Evolutionary conservation across 192 early-diverging fungal species (phyloP).

Genomic region (Chytriomyces hyalinus): DNA sequence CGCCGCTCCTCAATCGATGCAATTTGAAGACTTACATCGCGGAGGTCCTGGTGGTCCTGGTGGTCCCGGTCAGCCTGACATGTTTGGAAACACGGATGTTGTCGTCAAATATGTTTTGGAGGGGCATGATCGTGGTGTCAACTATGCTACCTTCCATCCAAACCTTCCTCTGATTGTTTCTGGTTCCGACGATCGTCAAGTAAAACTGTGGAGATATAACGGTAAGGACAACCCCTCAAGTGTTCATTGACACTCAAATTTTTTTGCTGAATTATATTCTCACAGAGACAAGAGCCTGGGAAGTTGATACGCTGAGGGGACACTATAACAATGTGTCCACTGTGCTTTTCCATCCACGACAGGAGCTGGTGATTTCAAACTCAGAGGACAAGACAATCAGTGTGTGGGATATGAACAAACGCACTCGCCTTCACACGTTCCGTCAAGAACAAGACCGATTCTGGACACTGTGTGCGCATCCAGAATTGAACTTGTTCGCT

Average conservation of each 20-base stretch:
- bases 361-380: slow-evolving; percentile 91
- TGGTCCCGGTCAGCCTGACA: slow-evolving; percentile 78
- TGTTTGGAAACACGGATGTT: slow-evolving; percentile 96
- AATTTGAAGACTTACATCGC: slow-evolving; percentile 43
- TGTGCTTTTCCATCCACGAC: slow-evolving; percentile 94
- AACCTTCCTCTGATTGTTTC: slow-evolving; percentile 95
- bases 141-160: slow-evolving; percentile 98
- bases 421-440: slow-evolving; percentile 94
- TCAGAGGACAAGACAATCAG: slow-evolving; percentile 98
- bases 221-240: slow-evolving; percentile 55
- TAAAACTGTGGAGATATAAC: slow-evolving; percentile 99
- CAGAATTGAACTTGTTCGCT: slow-evolving; percentile 97
- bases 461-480: slow-evolving; percentile 95
- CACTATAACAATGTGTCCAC: slow-evolving; percentile 98
- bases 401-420: slow-evolving; percentile 97
- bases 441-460: slow-evolving; percentile 96
- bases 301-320: slow-evolving; percentile 98
- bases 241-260: background rate
- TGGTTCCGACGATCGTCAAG: slow-evolving; percentile 94
- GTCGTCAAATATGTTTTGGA: slow-evolving; percentile 98
- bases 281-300: slow-evolving; percentile 95
- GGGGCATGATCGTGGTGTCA: slow-evolving; percentile 96
- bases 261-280: slow-evolving; percentile 8
- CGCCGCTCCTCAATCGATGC: slow-evolving; percentile 55
- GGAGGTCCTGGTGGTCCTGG: slow-evolving; percentile 11